Conservation (phyloP, 495 filamentous ascomycete species). For the Podospora conica region DNA sequence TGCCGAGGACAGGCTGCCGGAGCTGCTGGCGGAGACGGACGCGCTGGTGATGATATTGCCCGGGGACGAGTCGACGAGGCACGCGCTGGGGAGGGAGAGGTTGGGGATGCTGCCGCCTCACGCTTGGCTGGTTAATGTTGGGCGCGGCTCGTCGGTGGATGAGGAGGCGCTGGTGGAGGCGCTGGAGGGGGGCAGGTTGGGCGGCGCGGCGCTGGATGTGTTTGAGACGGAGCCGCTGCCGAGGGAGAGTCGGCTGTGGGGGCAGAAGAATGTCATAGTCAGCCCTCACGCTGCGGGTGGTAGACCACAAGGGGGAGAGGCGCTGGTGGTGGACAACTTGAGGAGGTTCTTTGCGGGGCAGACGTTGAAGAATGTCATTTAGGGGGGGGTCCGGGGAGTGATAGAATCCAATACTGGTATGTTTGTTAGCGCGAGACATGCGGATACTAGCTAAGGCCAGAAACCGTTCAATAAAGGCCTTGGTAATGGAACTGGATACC, state of each 20-base stretch:
- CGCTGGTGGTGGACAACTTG: slow-evolving; percentile 49
- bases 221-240: slow-evolving; percentile 67
- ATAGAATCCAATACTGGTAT: background rate
- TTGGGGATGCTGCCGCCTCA: slow-evolving; percentile 70
- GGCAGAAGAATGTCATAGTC: slow-evolving; percentile 34
- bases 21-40: slow-evolving; percentile 62
- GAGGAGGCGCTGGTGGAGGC: slow-evolving; percentile 73
- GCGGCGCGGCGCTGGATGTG: slow-evolving; percentile 69
- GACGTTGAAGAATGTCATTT: slow-evolving; percentile 47
- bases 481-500: too few species aligned
- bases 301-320: slow-evolving; percentile 48
- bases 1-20: slow-evolving; percentile 37
- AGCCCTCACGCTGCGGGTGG: slow-evolving; percentile 46
- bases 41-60: slow-evolving; percentile 75
- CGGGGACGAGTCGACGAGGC: slow-evolving; percentile 55
- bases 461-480: too few species aligned
- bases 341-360: slow-evolving; percentile 46
- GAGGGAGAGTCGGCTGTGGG: slow-evolving; percentile 32
- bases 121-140: slow-evolving; percentile 76
- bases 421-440: background rate
- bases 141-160: slow-evolving; percentile 71
- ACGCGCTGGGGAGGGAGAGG: slow-evolving; percentile 61
- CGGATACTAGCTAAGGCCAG: too few species aligned
- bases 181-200: slow-evolving; percentile 59
- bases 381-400: background rate